Evolutionary conservation across 2,329 filamentous ascomycete species (phyloP).

Genomic region (Microsporum canis): DNA sequence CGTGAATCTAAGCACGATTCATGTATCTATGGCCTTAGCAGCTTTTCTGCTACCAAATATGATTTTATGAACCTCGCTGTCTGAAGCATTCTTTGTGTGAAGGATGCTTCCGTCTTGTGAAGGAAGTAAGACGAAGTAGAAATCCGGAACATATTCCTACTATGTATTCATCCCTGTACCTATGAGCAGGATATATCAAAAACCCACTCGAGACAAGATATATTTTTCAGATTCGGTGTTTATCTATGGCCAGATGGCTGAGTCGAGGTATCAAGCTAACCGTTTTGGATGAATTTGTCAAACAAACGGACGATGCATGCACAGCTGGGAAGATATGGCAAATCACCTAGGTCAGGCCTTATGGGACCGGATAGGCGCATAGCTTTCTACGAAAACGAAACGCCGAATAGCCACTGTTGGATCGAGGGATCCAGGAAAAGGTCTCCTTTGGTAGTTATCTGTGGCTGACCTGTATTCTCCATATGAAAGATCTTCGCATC

Average conservation of each 20-base stretch:
- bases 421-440: background rate
- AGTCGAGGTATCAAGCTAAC: background rate
- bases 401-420: background rate
- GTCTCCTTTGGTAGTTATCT: too few relatives aligned
- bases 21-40: background rate
- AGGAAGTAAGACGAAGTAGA: background rate
- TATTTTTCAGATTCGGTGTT: background rate
- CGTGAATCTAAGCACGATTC: background rate
- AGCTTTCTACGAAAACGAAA: background rate
- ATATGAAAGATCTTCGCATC: background rate
- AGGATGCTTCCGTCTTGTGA: background rate
- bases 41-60: background rate
- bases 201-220: background rate
- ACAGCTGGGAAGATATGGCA: background rate
- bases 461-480: background rate
- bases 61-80: background rate
- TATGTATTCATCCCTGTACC: background rate
- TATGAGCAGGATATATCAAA: background rate
- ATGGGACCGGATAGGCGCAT: background rate
- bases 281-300: background rate
- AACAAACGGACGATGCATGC: background rate
- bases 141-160: background rate
- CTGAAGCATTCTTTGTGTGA: background rate
- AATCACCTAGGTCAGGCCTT: background rate
- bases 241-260: background rate